These are phyloP conservation scores for Fomes fomentarius DNA, from an alignment of 1,284 basidiomycete species.

Conservation along the genomic window DNA sequence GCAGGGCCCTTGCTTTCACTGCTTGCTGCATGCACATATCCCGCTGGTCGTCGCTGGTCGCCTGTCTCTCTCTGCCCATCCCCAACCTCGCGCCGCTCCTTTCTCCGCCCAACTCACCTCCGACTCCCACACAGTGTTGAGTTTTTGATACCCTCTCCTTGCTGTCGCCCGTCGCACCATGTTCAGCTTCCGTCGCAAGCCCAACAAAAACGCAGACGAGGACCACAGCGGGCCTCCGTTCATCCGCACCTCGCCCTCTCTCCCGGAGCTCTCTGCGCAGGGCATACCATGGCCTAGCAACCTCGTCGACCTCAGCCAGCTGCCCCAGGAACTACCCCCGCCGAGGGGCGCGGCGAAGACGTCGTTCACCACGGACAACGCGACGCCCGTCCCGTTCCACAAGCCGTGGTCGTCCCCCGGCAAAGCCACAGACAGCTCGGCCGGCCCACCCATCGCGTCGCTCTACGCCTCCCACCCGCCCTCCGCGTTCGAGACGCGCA, in stretches of 20 bases:
- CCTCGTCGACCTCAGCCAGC: slow-evolving; percentile 69
- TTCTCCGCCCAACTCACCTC: not conserved
- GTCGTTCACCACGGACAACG: slow-evolving; percentile 54
- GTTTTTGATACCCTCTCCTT: not conserved
- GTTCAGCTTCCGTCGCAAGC: slow-evolving; percentile 76
- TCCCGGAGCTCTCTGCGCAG: slow-evolving; percentile 71
- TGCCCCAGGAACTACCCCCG: slow-evolving; percentile 48
- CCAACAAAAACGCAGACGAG: slow-evolving; percentile 44
- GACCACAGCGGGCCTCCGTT: slow-evolving; percentile 40
- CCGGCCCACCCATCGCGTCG: slow-evolving; percentile 58
- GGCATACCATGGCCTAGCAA: slow-evolving; percentile 81
- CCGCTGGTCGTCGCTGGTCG: slow-evolving; percentile 26
- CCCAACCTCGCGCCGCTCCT: slow-evolving; percentile 15
- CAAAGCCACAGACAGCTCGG: slow-evolving; percentile 37
- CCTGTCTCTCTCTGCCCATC: slow-evolving; percentile 21
- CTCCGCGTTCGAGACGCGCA: slow-evolving; percentile 55
- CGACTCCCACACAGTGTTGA: not conserved
- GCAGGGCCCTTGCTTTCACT: slow-evolving; percentile 1
- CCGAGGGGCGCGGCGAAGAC: slow-evolving; percentile 68
- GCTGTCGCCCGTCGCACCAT: slow-evolving; percentile 40
- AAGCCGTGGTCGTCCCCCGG: slow-evolving; percentile 68
- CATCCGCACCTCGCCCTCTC: slow-evolving; percentile 69
- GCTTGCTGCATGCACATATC: slow-evolving; percentile 15
- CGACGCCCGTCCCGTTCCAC: slow-evolving; percentile 70
- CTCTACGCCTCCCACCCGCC: slow-evolving; percentile 68